Percentiles rank a stretch among this genome's conserved stretches.
Conservation (phyloP, 352 stramenopile species). For the Salisapilia sapeloensis region DNA sequence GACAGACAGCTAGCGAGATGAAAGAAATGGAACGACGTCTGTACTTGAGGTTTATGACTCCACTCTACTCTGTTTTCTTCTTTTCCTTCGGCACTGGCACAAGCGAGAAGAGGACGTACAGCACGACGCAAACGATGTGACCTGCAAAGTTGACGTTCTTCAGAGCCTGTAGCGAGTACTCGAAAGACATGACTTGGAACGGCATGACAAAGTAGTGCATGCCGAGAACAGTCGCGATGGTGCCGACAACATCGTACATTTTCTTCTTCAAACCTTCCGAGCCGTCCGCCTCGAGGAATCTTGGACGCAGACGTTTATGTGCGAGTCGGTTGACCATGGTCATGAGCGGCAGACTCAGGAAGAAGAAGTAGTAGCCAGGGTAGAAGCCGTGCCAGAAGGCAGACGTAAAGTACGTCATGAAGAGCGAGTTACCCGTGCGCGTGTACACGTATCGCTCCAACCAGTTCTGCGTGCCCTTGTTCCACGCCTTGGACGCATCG, state of each 20-base stretch:
- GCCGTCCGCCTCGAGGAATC: slow-evolving; percentile 42
- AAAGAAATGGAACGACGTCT: too few species aligned
- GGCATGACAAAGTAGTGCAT: slow-evolving; percentile 63
- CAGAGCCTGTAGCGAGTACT: slow-evolving; percentile 37
- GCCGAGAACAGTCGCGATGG: slow-evolving; percentile 18
- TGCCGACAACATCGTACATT: slow-evolving; percentile 40
- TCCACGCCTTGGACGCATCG: slow-evolving; percentile 84
- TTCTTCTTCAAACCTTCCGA: slow-evolving; percentile 28
- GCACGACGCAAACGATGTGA: slow-evolving; percentile 40
- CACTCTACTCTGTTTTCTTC: slow-evolving; percentile 33
- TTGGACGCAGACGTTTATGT: slow-evolving; percentile 40
- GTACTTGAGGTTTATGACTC: slow-evolving; percentile 2
- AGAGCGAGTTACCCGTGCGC: slow-evolving; percentile 80
- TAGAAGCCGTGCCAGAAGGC: slow-evolving; percentile 97
- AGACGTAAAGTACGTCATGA: slow-evolving; percentile 85
- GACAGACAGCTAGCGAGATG: background rate
- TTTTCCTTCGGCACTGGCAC: slow-evolving; percentile 30
- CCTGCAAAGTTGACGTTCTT: slow-evolving; percentile 55
- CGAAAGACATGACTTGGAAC: slow-evolving; percentile 55
- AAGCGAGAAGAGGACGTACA: slow-evolving; percentile 53
- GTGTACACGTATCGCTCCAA: slow-evolving; percentile 92
- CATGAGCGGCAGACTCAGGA: slow-evolving; percentile 64
- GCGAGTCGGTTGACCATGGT: slow-evolving; percentile 53
- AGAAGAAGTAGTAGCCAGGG: slow-evolving; percentile 94
- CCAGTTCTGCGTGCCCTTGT: slow-evolving; percentile 94